Evolutionary conservation across 116 monocot species (phyloP).

Genomic region (Thalassia testudinum): DNA sequence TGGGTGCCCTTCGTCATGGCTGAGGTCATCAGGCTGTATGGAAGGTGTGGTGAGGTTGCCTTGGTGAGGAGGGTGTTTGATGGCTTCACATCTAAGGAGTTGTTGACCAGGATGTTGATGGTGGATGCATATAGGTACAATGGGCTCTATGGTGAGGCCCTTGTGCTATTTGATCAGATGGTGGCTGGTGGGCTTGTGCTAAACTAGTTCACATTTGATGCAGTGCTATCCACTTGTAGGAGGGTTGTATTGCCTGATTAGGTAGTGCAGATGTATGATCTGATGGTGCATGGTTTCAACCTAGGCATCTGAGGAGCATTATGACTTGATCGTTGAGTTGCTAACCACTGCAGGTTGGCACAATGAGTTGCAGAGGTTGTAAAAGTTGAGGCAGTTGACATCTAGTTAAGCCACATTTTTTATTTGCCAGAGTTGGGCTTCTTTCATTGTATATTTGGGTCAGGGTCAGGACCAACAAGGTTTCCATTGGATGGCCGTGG

Average conservation of each 20-base stretch:
- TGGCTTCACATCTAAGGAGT: constrained; percentile 32
- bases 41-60: constrained; percentile 33
- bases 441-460: no score
- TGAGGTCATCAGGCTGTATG: constrained; percentile 61
- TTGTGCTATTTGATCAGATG: constrained; percentile 50
- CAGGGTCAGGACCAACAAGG: no score
- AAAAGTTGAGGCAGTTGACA: constrained; percentile 21
- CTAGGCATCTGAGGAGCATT: constrained; percentile 43
- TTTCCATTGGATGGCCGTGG: no score
- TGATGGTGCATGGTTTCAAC: constrained; percentile 44
- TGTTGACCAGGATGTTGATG: constrained; percentile 60
- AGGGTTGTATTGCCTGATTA: constrained; percentile 21
- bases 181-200: constrained; percentile 35
- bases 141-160: constrained; percentile 29
- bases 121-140: constrained; percentile 56
- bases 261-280: constrained; percentile 42
- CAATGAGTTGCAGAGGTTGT: constrained; percentile 42
- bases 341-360: constrained; percentile 23
- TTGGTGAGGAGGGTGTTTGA: constrained; percentile 39
- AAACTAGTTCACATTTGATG: constrained; percentile 57
- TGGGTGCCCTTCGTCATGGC: constrained; percentile 33
- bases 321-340: constrained; percentile 42
- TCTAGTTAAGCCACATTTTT: constrained; percentile 1
- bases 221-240: constrained; percentile 36
- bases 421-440: no score